Evolutionary conservation across 2,329 filamentous ascomycete species (phyloP).

Genomic region (Trichoderma aggressivum): DNA sequence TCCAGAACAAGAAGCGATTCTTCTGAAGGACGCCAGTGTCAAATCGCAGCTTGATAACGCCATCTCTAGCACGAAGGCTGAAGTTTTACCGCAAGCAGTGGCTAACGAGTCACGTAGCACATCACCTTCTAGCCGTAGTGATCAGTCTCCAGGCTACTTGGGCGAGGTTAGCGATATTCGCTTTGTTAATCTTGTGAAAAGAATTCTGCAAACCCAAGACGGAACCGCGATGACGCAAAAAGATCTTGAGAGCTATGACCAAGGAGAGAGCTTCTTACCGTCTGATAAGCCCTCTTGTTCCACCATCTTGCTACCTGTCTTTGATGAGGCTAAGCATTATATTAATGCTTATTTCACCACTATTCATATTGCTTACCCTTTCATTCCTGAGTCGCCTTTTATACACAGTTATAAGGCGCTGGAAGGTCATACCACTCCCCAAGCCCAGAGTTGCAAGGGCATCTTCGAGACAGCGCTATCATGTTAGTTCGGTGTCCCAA

Average conservation of each 20-base stretch:
- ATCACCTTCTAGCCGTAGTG: neutral
- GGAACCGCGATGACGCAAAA: neutral
- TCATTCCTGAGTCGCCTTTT: neutral
- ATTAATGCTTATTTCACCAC: neutral
- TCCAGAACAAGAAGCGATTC: neutral
- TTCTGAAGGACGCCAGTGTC: neutral
- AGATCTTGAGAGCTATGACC: neutral
- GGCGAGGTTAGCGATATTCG: neutral
- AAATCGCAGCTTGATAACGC: neutral
- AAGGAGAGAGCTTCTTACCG: neutral
- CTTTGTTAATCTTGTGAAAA: neutral
- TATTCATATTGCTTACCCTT: neutral
- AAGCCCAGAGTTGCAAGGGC: neutral
- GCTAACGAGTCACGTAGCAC: neutral
- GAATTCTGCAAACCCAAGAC: neutral
- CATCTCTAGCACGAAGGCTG: neutral
- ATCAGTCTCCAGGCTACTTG: neutral
- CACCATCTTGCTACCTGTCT: neutral
- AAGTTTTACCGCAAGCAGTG: neutral
- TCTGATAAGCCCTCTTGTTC: neutral
- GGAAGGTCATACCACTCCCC: neutral
- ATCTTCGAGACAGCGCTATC: neutral
- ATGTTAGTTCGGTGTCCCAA: neutral
- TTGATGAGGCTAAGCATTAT: neutral
- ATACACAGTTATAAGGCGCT: neutral